Evolutionary conservation across 2,329 filamentous ascomycete genomes (phyloP).

Genomic region (Arthrobotrys conoides): DNA sequence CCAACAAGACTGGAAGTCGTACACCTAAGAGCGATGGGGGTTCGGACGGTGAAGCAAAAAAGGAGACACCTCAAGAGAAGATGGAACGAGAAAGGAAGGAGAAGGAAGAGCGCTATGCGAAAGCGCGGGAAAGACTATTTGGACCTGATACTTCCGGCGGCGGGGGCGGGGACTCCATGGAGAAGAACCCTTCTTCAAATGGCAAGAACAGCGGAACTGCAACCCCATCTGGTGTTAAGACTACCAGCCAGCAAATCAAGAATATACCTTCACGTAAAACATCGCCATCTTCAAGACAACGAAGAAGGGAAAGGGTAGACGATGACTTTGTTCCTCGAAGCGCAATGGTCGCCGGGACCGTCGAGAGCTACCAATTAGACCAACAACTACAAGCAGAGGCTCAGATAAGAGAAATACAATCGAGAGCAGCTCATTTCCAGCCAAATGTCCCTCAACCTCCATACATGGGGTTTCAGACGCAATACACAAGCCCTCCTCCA

Average conservation of each 20-base stretch:
- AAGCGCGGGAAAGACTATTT: conserved; percentile 63
- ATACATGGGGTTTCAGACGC: conserved; percentile 41
- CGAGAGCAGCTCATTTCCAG: conserved; percentile 32
- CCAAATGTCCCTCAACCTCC: conserved; percentile 47
- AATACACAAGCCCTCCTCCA: conserved; percentile 40
- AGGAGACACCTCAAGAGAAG: conserved; percentile 58
- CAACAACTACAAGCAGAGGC: conserved; percentile 55
- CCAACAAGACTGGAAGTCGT: conserved; percentile 54
- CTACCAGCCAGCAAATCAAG: conserved; percentile 40
- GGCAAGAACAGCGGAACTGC: conserved; percentile 58
- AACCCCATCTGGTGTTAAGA: conserved; percentile 44
- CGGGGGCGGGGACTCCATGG: conserved; percentile 43
- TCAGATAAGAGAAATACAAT: conserved; percentile 48
- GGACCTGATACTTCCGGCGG: conserved; percentile 56
- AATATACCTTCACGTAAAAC: conserved; percentile 56
- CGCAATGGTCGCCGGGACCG: conserved; percentile 59
- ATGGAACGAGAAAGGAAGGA: conserved; percentile 61
- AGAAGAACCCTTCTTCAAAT: conserved; percentile 50
- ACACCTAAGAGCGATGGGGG: conserved; percentile 60
- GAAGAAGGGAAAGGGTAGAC: conserved; percentile 47
- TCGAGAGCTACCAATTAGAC: conserved; percentile 57
- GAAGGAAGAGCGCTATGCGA: conserved; percentile 62
- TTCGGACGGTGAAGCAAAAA: conserved; percentile 49
- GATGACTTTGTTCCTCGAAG: conserved; percentile 60
- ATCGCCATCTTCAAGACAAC: conserved; percentile 50